phyloP scores from a whole-genome alignment of 768 basidiomycete species.

The Amanita rimosa region DNA sequence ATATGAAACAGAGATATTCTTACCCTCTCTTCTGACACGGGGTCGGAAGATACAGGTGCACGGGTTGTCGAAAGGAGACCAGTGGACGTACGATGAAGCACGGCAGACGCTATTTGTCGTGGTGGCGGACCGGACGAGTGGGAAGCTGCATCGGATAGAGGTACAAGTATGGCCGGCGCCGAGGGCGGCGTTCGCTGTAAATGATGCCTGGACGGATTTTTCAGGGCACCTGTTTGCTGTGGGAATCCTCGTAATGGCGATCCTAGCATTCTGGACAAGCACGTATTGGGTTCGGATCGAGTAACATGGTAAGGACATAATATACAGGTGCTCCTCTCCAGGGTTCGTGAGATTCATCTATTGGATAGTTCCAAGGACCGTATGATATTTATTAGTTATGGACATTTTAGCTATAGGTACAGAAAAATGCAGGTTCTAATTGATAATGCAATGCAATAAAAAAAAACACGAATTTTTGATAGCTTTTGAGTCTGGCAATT shows the following conservation, averaged over 20 bases:
- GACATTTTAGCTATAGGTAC: background rate
- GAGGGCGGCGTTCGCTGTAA: constrained; percentile 37
- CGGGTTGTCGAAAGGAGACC: constrained; percentile 40
- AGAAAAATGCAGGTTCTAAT: background rate
- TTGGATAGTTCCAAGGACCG: no score
- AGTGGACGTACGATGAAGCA: constrained; percentile 46
- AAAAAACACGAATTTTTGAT: no score
- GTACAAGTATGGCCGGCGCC: constrained; percentile 49
- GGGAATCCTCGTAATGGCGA: background rate
- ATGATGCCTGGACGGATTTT: constrained; percentile 57
- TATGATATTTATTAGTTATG: no score
- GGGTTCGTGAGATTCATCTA: no score
- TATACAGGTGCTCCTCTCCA: no score
- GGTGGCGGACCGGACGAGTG: constrained; percentile 27
- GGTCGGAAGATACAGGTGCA: constrained; percentile 46
- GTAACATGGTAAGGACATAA: background rate
- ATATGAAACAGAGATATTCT: constrained; percentile 75
- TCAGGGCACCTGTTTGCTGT: constrained; percentile 8
- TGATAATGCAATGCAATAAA: background rate
- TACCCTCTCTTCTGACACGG: constrained; percentile 52
- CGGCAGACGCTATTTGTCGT: constrained; percentile 72
- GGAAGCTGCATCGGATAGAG: constrained; percentile 33
- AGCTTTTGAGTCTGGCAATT: background rate
- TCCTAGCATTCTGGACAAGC: background rate
- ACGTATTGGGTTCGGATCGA: background rate